Conservation (phyloP, 192 early-diverging fungal species). For the Backusella sp. region DNA sequence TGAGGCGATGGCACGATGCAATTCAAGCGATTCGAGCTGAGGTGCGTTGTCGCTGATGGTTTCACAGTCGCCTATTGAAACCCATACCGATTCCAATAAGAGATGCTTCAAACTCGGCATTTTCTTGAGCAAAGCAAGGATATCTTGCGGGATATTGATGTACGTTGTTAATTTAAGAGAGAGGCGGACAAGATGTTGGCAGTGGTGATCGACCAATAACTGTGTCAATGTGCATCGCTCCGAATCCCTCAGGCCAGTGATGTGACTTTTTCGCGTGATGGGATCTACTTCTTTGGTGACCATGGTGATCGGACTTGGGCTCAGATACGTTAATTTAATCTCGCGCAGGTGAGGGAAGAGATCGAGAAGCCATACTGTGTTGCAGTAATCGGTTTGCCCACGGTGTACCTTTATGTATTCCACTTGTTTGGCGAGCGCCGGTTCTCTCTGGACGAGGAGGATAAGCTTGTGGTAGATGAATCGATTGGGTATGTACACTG, state of each 20-base stretch:
- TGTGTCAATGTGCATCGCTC: not conserved
- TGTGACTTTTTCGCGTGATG: not conserved
- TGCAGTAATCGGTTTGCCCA: not conserved
- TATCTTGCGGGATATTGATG: not conserved
- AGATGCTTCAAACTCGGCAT: not conserved
- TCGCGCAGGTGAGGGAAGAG: not conserved
- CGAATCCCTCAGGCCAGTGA: not conserved
- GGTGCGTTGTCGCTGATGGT: not conserved
- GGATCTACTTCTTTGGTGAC: not conserved
- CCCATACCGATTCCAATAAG: not conserved
- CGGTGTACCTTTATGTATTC: not conserved
- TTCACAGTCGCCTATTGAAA: not conserved
- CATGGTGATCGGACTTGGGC: not conserved
- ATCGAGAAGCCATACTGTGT: not conserved
- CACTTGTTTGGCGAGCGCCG: not conserved
- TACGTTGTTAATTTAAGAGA: not conserved
- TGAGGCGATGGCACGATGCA: not conserved
- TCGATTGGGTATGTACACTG: not conserved
- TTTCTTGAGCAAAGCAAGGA: not conserved
- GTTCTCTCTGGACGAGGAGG: not conserved
- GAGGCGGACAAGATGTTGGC: not conserved
- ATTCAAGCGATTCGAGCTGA: not conserved
- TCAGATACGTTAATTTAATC: not conserved
- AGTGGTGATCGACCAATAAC: not conserved
- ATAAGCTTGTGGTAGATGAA: not conserved